Base-by-base conservation (phyloP, 805 yeast species). In the Candida morakotiae region DNA sequence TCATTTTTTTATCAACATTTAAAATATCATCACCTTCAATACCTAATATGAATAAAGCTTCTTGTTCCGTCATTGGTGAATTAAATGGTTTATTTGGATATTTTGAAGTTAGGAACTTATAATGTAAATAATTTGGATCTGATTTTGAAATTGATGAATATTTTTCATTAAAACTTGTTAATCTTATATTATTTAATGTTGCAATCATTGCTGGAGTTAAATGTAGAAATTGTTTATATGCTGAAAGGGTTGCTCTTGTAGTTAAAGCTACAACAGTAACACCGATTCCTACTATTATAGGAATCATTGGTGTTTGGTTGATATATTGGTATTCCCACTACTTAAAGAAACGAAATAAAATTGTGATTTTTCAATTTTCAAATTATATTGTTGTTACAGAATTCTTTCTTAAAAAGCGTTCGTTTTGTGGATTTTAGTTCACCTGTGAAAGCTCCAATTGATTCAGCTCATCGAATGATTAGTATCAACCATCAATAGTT, bases 231-330 rank as follows among this genome's bases (percentile, higher is more conserved):
- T 58, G 55, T 55, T 56, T 40, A 34, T 49, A 53, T 1, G 69
- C 60, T 5, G 54, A 31, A 2, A 60, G 14, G 11, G 65, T 52
- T 8, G 63, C 48, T 46, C 51, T 58, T 25, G 56, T 64, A 0
- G 77, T 64, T n/a, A 77, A 37, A 1, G 82, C 83, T 1, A 60
- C 64, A 0, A 69, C 43, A 0, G 83, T 72, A 3, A 71, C 72
- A 0, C 81, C 82, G n/a, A 74, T 34, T 5, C 81, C 83, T 11
- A 75, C 41, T 14, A 77, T 53, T 10, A 77, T 62, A 15, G 83
- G 82, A 21, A 75, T 7, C n/a, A n/a, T n/a, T n/a, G n/a, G n/a
- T n/a, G n/a, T n/a, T n/a, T n/a, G n/a, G n/a, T n/a, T n/a, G n/a
- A n/a, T n/a, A n/a, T n/a, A n/a, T n/a, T n/a, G n/a, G n/a, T n/a